Conservation (phyloP, 371 early-diverging fungal genomes). For the Thermomucor indicae-seudaticae region DNA sequence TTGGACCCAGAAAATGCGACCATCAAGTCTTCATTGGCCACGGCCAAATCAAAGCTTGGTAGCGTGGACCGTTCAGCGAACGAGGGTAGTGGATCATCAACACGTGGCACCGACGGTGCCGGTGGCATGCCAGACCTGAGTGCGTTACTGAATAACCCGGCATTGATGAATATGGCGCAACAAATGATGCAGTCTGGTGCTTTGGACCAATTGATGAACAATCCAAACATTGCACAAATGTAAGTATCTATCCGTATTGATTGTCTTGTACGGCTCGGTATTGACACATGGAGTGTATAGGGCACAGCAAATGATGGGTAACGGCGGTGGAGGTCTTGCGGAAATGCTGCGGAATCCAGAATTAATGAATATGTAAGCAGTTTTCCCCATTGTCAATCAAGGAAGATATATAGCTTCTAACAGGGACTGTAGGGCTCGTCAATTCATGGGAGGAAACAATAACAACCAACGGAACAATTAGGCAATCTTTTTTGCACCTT, state of each 20-base stretch:
- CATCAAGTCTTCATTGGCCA: slow-evolving; percentile 58
- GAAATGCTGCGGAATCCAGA: slow-evolving; percentile 80
- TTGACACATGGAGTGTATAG: slow-evolving; percentile 32
- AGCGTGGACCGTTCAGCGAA: slow-evolving; percentile 33
- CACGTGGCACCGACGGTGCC: slow-evolving; percentile 40
- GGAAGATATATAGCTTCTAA: neutral
- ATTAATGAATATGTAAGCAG: slow-evolving; percentile 65
- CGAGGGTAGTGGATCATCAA: slow-evolving; percentile 26
- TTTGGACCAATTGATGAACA: slow-evolving; percentile 79
- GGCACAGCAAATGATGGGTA: slow-evolving; percentile 77
- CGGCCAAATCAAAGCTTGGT: slow-evolving; percentile 51
- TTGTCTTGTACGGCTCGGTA: too few species aligned
- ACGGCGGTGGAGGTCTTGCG: slow-evolving; percentile 52
- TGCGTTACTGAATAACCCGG: slow-evolving; percentile 85
- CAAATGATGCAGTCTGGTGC: slow-evolving; percentile 93
- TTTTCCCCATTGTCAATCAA: neutral
- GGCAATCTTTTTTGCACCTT: too few species aligned
- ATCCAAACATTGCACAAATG: slow-evolving; percentile 85
- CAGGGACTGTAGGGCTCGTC: slow-evolving; percentile 55
- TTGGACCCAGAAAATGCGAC: slow-evolving; percentile 86
- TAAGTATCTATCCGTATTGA: slow-evolving; percentile 21
- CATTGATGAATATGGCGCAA: slow-evolving; percentile 90
- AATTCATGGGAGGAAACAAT: slow-evolving; percentile 54
- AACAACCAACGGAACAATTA: neutral
- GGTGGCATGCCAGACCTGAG: slow-evolving; percentile 61